Evolutionary conservation across 345 rosid species (phyloP), one percentile per base, ranked within the genome.

Genomic region (Barbarea vulgaris): DNA sequence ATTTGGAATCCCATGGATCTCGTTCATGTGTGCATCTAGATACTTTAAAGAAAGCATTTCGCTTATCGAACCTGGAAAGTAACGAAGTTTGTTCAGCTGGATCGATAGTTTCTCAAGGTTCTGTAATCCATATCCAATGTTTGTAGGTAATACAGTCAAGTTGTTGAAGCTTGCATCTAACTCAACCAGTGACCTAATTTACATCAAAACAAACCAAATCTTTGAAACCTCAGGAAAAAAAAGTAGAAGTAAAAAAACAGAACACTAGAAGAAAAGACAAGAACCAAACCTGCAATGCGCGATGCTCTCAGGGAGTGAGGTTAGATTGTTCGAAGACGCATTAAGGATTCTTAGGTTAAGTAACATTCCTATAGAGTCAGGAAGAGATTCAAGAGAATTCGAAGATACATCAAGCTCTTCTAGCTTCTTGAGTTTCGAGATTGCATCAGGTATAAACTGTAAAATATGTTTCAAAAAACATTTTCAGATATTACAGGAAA

Each of bases 1-100:
- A 41, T 37, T 80, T 14, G 99, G 97, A 82, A 96, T 82, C 71
- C 87, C 88, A 34, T 77, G 81, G 59, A 96, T 87, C 85, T 93
- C 91, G 61, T 96, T 93, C 86, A 96, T 93, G 78, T 91, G 99
- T 37, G 84, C 98, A 62, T 92, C 98, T 57, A 96, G 83, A 59
- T 87, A 82, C 70, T 57, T 82, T 65, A 96, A 74, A 62, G 85
- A 86, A 60, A 75, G 76, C 93, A 93, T 89, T 80, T 93, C 97
- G 42, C 90, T 81, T 44, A 91, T 80, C 2, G 99, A 93, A 14
- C 78, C 46, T 7, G 99, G 98, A 73, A 95, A 84, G 64, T 77
- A 69, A 36, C 82, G 82, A 42, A 96, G 77, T 69, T 93, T 96
- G 74, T 96, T 96, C 77, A 90, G 81, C 63, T 87, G 89, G 51